Evolutionary conservation across 768 basidiomycete species (phyloP).

Genomic region (Tulasnella sp.): DNA sequence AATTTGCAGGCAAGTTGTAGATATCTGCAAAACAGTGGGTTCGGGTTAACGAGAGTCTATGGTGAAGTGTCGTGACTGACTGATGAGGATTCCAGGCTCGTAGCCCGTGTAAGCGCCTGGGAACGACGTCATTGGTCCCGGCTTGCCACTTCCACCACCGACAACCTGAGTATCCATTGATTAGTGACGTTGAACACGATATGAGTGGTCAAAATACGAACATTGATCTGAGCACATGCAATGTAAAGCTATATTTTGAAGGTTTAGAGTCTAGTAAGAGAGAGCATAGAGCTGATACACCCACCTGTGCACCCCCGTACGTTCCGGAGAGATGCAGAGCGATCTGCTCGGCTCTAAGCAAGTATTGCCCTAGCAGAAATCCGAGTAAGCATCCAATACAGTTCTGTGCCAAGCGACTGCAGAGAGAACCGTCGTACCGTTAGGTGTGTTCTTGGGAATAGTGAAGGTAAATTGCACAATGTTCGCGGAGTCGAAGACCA

Average conservation of each 20-base stretch:
- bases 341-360: constrained; percentile 53
- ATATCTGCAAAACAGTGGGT: not conserved
- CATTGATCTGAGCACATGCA: constrained; percentile 54
- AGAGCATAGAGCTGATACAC: not conserved
- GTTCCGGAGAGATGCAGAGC: constrained; percentile 51
- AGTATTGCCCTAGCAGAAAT: constrained; percentile 39
- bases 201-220: not conserved
- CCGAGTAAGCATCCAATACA: constrained; percentile 34
- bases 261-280: not conserved
- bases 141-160: constrained; percentile 52
- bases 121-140: constrained; percentile 52
- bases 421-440: constrained; percentile 47
- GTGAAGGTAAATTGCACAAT: constrained; percentile 48
- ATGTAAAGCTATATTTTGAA: constrained; percentile 47
- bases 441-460: constrained; percentile 50
- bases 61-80: constrained; percentile 38
- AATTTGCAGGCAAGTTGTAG: constrained; percentile 3
- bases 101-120: constrained; percentile 51
- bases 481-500: constrained; percentile 44
- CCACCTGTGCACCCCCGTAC: constrained; percentile 47
- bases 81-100: constrained; percentile 45
- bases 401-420: too few relatives aligned
- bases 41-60: not conserved
- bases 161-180: constrained; percentile 40
- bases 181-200: not conserved